A percentile compares a stretch with the other conserved stretches of the same genome.
Conservation (phyloP, 83 land plant genomes). For the Picea mariana region DNA sequence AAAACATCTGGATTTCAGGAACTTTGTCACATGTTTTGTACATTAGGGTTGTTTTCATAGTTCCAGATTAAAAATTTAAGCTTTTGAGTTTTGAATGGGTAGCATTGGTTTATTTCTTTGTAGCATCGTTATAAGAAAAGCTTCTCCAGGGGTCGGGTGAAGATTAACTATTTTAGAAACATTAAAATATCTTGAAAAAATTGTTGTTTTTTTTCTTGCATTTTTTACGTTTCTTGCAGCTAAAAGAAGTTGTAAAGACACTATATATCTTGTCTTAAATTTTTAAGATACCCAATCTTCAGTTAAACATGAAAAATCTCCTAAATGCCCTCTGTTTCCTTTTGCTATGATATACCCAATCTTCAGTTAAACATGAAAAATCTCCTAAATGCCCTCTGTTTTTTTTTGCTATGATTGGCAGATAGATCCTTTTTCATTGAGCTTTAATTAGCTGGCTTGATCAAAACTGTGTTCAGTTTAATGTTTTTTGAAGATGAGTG, state of each 20-base stretch:
- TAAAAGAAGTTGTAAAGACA: neutral
- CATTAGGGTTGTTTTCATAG: neutral
- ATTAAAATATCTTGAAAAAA: neutral
- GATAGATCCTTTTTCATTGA: neutral
- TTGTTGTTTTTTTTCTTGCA: neutral
- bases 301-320: neutral
- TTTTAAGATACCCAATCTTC: neutral
- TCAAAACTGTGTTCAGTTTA: neutral
- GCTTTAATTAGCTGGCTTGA: neutral
- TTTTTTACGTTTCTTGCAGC: neutral
- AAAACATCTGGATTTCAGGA: neutral
- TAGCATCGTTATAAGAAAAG: too few relatives aligned
- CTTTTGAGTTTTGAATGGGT: neutral
- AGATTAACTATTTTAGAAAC: neutral
- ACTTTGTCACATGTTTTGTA: neutral
- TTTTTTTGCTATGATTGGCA: neutral
- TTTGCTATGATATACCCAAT: neutral
- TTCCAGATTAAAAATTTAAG: neutral
- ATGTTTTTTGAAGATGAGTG: neutral
- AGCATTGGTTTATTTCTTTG: neutral
- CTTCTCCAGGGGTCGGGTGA: neutral
- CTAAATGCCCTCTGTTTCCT: neutral
- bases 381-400: neutral
- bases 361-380: neutral
- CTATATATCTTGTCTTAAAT: neutral